A percentile compares a stretch with the other conserved stretches of the same genome.
Conservation (phyloP, 1,284 basidiomycete genomes). For the Boletus albobrunnescens region DNA sequence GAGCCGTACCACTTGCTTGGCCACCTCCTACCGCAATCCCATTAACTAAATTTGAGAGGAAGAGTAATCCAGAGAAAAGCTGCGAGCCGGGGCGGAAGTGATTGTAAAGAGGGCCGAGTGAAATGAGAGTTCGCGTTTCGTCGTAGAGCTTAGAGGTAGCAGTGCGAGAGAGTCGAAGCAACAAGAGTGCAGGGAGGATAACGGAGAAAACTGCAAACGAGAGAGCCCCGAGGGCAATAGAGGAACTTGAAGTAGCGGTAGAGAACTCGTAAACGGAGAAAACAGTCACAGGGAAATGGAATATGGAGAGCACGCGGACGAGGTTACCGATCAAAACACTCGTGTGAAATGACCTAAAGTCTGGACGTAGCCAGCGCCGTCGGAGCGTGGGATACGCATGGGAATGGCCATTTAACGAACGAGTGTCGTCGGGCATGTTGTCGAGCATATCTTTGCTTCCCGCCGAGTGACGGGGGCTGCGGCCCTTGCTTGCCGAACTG, state of each 20-base stretch:
- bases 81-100: slow-evolving; percentile 91
- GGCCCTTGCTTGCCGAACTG: slow-evolving; percentile 37
- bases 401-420: slow-evolving; percentile 43
- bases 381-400: slow-evolving; percentile 30
- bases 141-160: slow-evolving; percentile 91
- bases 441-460: slow-evolving; percentile 53
- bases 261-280: slow-evolving; percentile 71
- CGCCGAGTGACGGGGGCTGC: slow-evolving; percentile 52
- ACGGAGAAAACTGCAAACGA: slow-evolving; percentile 80
- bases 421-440: slow-evolving; percentile 49
- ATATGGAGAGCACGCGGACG: slow-evolving; percentile 82
- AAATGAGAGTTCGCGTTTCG: slow-evolving; percentile 87
- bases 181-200: slow-evolving; percentile 69
- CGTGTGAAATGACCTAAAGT: slow-evolving; percentile 71
- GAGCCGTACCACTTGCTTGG: slow-evolving; percentile 85
- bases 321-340: slow-evolving; percentile 85
- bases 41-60: slow-evolving; percentile 77
- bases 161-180: slow-evolving; percentile 73
- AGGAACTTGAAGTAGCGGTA: slow-evolving; percentile 36
- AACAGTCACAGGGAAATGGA: slow-evolving; percentile 91
- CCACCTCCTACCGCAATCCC: slow-evolving; percentile 86
- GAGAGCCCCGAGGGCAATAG: slow-evolving; percentile 68
- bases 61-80: slow-evolving; percentile 79
- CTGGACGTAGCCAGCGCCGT: slow-evolving; percentile 56
- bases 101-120: slow-evolving; percentile 93